A percentile compares a stretch with the other conserved stretches of the same genome.
phyloP scores from a whole-genome alignment of 108 stramenopile species.

The Ochromonas danica region DNA sequence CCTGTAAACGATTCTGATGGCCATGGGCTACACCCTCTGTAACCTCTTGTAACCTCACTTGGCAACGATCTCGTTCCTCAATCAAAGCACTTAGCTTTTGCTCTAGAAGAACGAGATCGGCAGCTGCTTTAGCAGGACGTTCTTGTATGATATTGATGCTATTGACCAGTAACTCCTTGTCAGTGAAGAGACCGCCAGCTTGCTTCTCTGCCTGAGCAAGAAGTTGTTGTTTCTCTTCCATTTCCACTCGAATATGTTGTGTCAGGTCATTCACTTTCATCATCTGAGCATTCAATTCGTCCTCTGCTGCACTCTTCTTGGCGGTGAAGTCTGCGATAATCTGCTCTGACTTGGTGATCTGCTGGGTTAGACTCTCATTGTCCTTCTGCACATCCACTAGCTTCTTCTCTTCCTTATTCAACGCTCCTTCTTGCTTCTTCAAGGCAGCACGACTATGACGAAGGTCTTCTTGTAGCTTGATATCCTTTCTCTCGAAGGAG shows the following conservation, averaged over 20 bases:
- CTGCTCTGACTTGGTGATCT: neutral
- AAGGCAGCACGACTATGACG: too few relatives aligned
- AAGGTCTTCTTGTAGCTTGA: conserved; percentile 84
- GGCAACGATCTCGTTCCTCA: conserved; percentile 37
- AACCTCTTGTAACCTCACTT: conserved; percentile 50
- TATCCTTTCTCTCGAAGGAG: conserved; percentile 81
- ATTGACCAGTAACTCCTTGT: conserved; percentile 42
- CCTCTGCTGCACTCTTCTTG: conserved; percentile 29
- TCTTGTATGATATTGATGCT: conserved; percentile 76
- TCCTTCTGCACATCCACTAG: too few relatives aligned
- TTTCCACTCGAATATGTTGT: conserved; percentile 69
- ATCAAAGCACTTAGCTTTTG: conserved; percentile 46
- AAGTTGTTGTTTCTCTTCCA: conserved; percentile 79
- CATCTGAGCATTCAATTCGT: conserved; percentile 7
- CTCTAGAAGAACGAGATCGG: conserved; percentile 68
- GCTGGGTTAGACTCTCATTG: too few relatives aligned
- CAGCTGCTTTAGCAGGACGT: conserved; percentile 66
- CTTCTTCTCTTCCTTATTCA: conserved; percentile 67
- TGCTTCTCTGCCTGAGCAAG: conserved; percentile 51
- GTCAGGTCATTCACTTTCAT: conserved; percentile 56
- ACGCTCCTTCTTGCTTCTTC: conserved; percentile 72
- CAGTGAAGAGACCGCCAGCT: neutral
- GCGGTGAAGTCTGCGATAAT: conserved; percentile 61
- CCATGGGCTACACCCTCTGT: neutral
- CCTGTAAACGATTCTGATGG: neutral